These are phyloP conservation scores for Ascochyta pisi DNA, from an alignment of 2,329 filamentous ascomycete genomes.

Conservation along the genomic window DNA sequence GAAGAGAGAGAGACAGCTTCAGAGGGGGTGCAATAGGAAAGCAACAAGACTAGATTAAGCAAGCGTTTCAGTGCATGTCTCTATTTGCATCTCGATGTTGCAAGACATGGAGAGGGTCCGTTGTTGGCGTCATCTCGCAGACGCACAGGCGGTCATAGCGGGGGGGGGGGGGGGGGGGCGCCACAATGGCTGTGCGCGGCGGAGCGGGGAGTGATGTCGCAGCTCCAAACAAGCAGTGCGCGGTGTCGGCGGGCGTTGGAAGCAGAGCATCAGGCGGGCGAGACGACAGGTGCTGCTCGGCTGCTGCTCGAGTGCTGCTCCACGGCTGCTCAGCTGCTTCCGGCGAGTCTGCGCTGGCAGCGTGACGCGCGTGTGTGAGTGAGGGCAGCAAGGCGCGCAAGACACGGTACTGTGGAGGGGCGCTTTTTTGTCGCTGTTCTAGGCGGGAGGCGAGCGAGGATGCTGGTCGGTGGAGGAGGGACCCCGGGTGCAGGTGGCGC, in stretches of 20 bases:
- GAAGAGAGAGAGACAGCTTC: not conserved
- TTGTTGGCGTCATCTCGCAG: constrained; percentile 6
- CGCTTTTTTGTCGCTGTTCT: constrained; percentile 17
- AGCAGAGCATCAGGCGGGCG: not conserved
- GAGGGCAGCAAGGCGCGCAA: not conserved
- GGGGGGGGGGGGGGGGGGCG: constrained; percentile 3
- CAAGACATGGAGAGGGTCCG: constrained; percentile 5
- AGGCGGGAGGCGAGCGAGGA: constrained; percentile 16
- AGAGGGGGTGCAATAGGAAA: not conserved
- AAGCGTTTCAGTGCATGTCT: not conserved
- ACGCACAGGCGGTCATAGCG: not conserved
- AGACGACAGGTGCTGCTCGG: not conserved
- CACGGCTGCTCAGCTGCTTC: constrained; percentile 2
- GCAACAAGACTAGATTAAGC: not conserved
- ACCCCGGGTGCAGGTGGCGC: constrained; percentile 23
- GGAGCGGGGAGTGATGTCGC: constrained; percentile 6
- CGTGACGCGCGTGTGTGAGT: constrained; percentile 7
- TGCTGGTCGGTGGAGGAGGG: constrained; percentile 2
- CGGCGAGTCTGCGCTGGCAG: constrained; percentile 6
- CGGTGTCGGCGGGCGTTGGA: not conserved
- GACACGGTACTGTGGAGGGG: constrained; percentile 11
- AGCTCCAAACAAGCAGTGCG: constrained; percentile 7
- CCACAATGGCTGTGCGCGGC: constrained; percentile 9
- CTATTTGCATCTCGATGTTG: not conserved
- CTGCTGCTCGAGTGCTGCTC: not conserved